phyloP scores from a whole-genome alignment of 305 asterid genomes.

The Fraxinus angustifolia region DNA sequence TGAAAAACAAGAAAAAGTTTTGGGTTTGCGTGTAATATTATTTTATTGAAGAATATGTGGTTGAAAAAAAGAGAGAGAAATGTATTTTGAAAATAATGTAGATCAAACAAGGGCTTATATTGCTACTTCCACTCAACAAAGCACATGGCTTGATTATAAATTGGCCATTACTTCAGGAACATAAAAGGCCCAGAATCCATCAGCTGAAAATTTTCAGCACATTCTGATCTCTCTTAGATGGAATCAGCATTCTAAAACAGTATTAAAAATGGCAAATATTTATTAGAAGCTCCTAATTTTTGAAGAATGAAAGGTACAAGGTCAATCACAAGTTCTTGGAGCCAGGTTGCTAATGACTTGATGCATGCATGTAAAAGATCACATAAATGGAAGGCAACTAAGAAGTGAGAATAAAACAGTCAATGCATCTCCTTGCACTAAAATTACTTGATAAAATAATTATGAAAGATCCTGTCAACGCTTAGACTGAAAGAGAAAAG shows the following conservation, averaged over 20 bases:
- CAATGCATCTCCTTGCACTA: background rate
- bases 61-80: no score
- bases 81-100: no score
- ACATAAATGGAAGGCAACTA: background rate
- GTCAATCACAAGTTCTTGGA: background rate
- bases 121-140: background rate
- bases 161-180: background rate
- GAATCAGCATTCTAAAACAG: background rate
- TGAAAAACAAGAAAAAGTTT: no score
- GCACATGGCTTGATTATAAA: background rate
- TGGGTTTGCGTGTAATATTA: no score
- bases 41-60: no score
- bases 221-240: background rate
- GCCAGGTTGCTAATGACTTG: background rate
- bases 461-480: background rate
- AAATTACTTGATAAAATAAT: background rate
- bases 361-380: background rate
- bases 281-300: background rate
- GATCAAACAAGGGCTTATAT: background rate
- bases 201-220: background rate
- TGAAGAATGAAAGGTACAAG: background rate
- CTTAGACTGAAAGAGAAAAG: slow-evolving; percentile 10
- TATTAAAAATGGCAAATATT: background rate
- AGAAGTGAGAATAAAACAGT: background rate
- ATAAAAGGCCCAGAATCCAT: background rate